Percentiles rank a stretch among this genome's conserved stretches.
Evolutionary conservation across 2,329 filamentous ascomycete genomes (phyloP).

Genomic region (Fusarium phyllophilum): DNA sequence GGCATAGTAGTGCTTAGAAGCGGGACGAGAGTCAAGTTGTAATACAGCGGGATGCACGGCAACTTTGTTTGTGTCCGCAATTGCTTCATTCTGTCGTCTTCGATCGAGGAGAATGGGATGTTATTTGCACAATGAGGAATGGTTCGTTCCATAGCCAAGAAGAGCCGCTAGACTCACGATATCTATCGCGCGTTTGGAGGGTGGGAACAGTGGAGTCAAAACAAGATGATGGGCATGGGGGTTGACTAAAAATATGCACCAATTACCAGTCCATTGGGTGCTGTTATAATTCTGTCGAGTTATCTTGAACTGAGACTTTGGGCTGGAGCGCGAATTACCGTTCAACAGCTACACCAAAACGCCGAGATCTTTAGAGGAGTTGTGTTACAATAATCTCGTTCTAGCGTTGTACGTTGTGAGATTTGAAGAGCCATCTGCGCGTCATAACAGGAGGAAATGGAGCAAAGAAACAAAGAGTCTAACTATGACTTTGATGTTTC

Average conservation of each 20-base stretch:
- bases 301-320: slow-evolving; percentile 9
- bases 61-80: neutral
- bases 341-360: slow-evolving; percentile 16
- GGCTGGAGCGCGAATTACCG: slow-evolving; percentile 17
- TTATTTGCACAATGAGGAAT: slow-evolving; percentile 13
- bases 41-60: slow-evolving; percentile 14
- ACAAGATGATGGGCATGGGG: slow-evolving; percentile 34
- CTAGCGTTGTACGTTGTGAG: slow-evolving; percentile 21
- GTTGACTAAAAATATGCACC: slow-evolving; percentile 9
- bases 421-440: neutral
- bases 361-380: neutral
- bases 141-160: slow-evolving; percentile 25
- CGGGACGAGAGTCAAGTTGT: neutral
- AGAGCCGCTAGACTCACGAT: slow-evolving; percentile 26
- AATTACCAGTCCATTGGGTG: neutral
- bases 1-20: neutral
- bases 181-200: slow-evolving; percentile 31
- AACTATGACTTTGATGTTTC: neutral
- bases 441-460: slow-evolving; percentile 3
- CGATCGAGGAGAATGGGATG: neutral
- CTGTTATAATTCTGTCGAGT: neutral
- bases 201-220: slow-evolving; percentile 34
- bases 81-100: slow-evolving; percentile 7
- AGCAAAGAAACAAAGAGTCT: neutral
- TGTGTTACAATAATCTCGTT: slow-evolving; percentile 22